Evolutionary conservation across 306 rosid species (phyloP).

Genomic region (Potentilla sterilis): DNA sequence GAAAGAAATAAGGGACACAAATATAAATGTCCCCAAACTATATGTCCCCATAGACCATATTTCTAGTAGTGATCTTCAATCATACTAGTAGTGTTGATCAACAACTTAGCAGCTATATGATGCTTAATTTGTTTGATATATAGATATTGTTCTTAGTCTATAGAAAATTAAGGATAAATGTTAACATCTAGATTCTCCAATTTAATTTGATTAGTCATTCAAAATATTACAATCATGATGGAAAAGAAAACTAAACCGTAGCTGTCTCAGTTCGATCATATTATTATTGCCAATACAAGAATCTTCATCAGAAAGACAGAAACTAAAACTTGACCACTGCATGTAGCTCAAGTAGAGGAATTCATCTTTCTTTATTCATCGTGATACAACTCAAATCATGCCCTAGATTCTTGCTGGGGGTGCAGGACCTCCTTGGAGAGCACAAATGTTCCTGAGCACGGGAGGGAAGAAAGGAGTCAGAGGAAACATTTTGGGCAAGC

Average conservation of each 20-base stretch:
- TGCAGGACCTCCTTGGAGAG: background rate
- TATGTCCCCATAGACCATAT: too few species aligned
- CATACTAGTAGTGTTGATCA: too few species aligned
- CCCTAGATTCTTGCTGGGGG: background rate
- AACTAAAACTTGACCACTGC: background rate
- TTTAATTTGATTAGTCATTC: background rate
- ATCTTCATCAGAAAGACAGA: background rate
- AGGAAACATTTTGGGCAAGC: conserved; percentile 17
- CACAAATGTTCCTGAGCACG: conserved; percentile 1
- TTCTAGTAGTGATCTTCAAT: too few species aligned
- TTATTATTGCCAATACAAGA: background rate
- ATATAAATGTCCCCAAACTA: too few species aligned
- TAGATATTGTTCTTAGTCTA: too few species aligned
- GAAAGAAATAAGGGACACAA: too few species aligned
- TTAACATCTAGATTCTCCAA: background rate
- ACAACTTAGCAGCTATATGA: too few species aligned
- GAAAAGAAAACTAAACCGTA: background rate
- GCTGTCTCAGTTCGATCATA: background rate
- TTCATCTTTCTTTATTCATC: background rate
- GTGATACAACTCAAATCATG: background rate
- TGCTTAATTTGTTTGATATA: too few species aligned
- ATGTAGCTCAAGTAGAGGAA: background rate
- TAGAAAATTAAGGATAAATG: too few species aligned
- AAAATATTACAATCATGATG: background rate
- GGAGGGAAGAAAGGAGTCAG: conserved; percentile 16